Percentiles rank a stretch among this genome's conserved stretches.
These are phyloP conservation scores for Crithidia sp. DNA, from an alignment of 208 protist genomes.

Conservation along the genomic window DNA sequence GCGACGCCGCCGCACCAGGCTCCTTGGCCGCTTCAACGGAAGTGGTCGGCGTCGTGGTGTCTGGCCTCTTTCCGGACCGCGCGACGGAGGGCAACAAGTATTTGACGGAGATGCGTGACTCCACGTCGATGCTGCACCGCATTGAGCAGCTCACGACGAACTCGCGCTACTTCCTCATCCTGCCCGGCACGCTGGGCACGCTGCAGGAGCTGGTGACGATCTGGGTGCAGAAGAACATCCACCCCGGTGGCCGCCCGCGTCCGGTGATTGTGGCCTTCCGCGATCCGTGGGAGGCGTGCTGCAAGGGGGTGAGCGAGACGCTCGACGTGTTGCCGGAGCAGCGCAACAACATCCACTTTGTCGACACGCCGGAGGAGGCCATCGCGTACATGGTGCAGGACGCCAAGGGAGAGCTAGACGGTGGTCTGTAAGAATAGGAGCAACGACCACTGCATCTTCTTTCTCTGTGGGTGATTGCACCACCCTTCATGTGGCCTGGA, in stretches of 20 bases:
- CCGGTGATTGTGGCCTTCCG: constrained; percentile 75
- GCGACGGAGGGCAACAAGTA: constrained; percentile 58
- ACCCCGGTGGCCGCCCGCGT: constrained; percentile 23
- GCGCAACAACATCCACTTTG: constrained; percentile 52
- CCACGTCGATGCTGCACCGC: constrained; percentile 56
- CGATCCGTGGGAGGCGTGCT: constrained; percentile 71
- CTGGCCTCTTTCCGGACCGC: constrained; percentile 60
- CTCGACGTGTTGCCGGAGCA: constrained; percentile 42
- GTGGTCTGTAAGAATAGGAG: not conserved
- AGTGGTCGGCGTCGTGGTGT: constrained; percentile 64
- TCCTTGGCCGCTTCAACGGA: constrained; percentile 27
- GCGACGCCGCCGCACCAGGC: constrained; percentile 23
- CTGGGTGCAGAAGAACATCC: constrained; percentile 56
- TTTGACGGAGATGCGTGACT: constrained; percentile 50
- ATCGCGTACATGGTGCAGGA: constrained; percentile 53
- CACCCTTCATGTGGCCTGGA: too few species aligned
- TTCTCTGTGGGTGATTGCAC: too few species aligned
- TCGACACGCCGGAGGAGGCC: constrained; percentile 63
- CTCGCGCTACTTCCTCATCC: constrained; percentile 65
- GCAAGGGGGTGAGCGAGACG: constrained; percentile 38
- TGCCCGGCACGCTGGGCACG: constrained; percentile 71
- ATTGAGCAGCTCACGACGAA: constrained; percentile 66
- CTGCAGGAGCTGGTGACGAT: constrained; percentile 72
- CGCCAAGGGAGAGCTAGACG: constrained; percentile 21
- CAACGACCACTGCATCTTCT: not conserved